Base-by-base conservation (phyloP, 2,329 filamentous ascomycete species). In the Monilinia aucupariae region DNA sequence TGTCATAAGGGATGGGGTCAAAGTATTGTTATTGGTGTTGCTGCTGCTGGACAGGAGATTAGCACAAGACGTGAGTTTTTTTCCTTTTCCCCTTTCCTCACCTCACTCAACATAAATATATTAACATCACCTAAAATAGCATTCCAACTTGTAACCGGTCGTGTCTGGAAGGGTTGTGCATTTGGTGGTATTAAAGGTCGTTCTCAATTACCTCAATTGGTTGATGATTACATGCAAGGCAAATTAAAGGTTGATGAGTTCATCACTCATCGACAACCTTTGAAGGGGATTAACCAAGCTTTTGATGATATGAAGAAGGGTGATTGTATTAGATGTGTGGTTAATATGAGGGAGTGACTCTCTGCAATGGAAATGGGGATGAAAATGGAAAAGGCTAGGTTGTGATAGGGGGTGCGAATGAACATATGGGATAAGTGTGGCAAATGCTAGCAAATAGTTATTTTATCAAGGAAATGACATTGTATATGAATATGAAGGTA, bases 1-100 rank as follows among this genome's bases (percentile, higher is more conserved):
- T 97, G 92, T 82, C 94, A 99, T 83, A 99, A 99, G 85, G 94
- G 94, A 55, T 99, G 94, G 94, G 94, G 94, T 73, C 86, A 97
- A 83, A 96, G 90, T 75, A 96, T 99, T 77, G 86, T 99, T 76
- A 99, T 99, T 73, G 94, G 94, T 77, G 94, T 99, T 68, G 93
- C 93, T 66, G 93, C 93, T 70, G 93, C 93, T 64, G 93, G 93
- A 59, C 92, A 97, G 79, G 93, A 97, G 80, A 97, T 97, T 71
- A 82, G 88, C 68, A 97, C 93, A 60, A 84, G 93, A 76, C 92
- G 91, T 96, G 82, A 83, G 91, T 86, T 64, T n/a, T 49, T 34
- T 53, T 37, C 43, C 12, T 47, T 41, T 39, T 27, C 8, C 17
- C 53, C 30, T 63, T 20, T n/a, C 3, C 25, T 47, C 2, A 12